Evolutionary conservation across 1,284 basidiomycete genomes (phyloP).

Genomic region (Afroboletus lepidellus): DNA sequence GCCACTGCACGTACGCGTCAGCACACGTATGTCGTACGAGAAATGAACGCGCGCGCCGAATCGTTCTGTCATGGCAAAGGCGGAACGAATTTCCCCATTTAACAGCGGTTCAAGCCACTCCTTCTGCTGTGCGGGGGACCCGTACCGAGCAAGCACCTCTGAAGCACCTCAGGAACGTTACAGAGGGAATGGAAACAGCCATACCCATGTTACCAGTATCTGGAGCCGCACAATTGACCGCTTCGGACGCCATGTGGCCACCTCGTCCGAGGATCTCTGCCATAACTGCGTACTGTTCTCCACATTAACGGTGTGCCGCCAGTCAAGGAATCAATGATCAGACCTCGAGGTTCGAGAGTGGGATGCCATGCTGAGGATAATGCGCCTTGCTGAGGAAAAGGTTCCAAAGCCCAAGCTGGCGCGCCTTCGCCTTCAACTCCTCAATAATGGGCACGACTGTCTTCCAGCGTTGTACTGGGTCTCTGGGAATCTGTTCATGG

Average conservation of each 20-base stretch:
- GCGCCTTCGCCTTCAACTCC: constrained; percentile 87
- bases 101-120: constrained; percentile 88
- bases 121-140: constrained; percentile 84
- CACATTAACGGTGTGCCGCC: constrained; percentile 1
- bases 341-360: constrained; percentile 90
- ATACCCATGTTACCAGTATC: constrained; percentile 95
- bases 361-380: constrained; percentile 87
- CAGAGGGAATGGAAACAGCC: constrained; percentile 26
- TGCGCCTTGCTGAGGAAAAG: constrained; percentile 93
- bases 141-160: constrained; percentile 97
- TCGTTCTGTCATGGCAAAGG: constrained; percentile 94
- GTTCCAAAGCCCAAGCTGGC: constrained; percentile 91
- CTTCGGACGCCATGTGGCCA: constrained; percentile 80
- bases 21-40: background rate
- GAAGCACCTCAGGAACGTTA: constrained; percentile 10
- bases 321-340: constrained; percentile 15
- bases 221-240: constrained; percentile 90
- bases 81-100: constrained; percentile 90
- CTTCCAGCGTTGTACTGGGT: constrained; percentile 81
- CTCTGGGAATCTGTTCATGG: constrained; percentile 79
- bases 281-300: constrained; percentile 86
- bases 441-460: constrained; percentile 79
- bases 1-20: constrained; percentile 56
- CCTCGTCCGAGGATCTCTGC: constrained; percentile 90
- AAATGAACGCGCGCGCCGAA: constrained; percentile 54